Evolutionary conservation across 1,139 yeast genomes (phyloP).

Genomic region (Suhomyces kunorum): DNA sequence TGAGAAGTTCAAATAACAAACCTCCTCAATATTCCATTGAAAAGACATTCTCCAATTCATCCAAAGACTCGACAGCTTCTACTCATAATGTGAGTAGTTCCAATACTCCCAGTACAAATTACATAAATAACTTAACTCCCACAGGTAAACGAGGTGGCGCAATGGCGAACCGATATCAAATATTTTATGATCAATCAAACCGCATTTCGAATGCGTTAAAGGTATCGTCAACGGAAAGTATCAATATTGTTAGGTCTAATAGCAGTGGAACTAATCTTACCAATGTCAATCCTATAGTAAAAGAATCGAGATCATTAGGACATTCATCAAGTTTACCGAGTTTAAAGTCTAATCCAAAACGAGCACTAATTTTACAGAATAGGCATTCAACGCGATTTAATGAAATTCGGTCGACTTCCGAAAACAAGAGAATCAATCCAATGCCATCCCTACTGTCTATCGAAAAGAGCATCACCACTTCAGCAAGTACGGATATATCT

Average conservation of each 20-base stretch:
- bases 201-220: constrained; percentile 50
- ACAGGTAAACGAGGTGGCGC: constrained; percentile 42
- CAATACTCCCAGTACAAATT: constrained; percentile 9
- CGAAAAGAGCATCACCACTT: constrained; percentile 7
- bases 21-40: constrained; percentile 28
- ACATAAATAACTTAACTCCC: constrained; percentile 26
- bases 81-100: constrained; percentile 11
- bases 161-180: constrained; percentile 53
- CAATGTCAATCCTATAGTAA: constrained; percentile 10
- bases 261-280: constrained; percentile 18
- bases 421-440: constrained; percentile 13
- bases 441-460: constrained; percentile 11
- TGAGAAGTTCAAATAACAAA: constrained; percentile 22
- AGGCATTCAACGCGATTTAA: constrained; percentile 14
- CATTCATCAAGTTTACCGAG: constrained; percentile 47
- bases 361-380: constrained; percentile 13
- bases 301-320: constrained; percentile 29
- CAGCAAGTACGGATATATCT: background rate
- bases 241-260: constrained; percentile 33
- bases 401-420: constrained; percentile 11
- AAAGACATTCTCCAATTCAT: constrained; percentile 37
- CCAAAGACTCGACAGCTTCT: constrained; percentile 30
- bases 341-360: constrained; percentile 26
- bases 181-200: constrained; percentile 50
- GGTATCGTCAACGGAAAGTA: constrained; percentile 45